phyloP scores from a whole-genome alignment of 139 green algal genomes.

The Chlamydomonas sphaeroides region DNA sequence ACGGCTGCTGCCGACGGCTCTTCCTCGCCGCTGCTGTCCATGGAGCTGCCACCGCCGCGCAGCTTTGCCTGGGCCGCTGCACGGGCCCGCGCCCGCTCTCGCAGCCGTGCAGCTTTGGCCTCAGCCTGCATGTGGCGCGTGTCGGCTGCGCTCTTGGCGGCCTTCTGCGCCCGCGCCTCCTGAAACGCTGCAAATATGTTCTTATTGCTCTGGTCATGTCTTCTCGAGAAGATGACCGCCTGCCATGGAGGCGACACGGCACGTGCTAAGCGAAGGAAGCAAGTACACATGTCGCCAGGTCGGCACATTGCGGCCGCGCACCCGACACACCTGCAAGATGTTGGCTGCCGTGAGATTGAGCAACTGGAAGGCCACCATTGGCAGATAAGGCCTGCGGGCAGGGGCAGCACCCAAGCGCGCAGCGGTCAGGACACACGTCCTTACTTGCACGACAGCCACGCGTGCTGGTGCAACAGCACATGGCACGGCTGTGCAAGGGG shows the following conservation, averaged over 20 bases:
- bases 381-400: too few species aligned
- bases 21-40: not conserved
- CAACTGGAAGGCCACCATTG: slow-evolving; percentile 23
- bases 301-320: not conserved
- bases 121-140: not conserved
- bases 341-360: slow-evolving; percentile 9
- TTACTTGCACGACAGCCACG: too few species aligned
- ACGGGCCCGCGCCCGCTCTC: not conserved
- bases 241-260: not conserved
- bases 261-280: too few species aligned
- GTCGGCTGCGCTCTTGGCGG: not conserved
- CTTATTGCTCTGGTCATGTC: slow-evolving; percentile 18
- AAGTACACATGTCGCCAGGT: too few species aligned
- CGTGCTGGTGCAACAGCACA: too few species aligned
- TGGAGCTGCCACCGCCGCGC: not conserved
- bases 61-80: too few species aligned
- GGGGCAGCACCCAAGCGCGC: too few species aligned
- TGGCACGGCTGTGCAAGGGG: too few species aligned
- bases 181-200: not conserved
- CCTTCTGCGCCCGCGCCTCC: not conserved
- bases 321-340: slow-evolving; percentile 23
- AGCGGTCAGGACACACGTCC: too few species aligned
- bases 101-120: not conserved
- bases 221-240: slow-evolving; percentile 22
- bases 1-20: too few species aligned